A percentile compares a stretch with the other conserved stretches of the same genome.
Conservation (phyloP, 768 basidiomycete genomes). For the Hysterangium stoloniferum region DNA sequence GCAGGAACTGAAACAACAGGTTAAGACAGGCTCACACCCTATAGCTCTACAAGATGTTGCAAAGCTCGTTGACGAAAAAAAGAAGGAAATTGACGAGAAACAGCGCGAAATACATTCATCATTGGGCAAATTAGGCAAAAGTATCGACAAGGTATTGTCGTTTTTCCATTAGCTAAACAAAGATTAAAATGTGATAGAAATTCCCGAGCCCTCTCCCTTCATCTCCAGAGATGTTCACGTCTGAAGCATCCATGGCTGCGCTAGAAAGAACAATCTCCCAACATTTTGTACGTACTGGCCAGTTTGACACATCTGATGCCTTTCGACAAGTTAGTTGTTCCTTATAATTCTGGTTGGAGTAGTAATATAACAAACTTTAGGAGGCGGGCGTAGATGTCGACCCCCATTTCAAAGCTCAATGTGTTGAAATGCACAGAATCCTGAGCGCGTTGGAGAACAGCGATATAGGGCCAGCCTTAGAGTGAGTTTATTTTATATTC, state of each 20-base stretch:
- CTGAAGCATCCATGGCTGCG: conserved; percentile 47
- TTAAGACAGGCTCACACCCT: conserved; percentile 41
- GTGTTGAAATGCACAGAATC: conserved; percentile 66
- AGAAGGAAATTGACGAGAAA: conserved; percentile 80
- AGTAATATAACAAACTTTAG: conserved; percentile 27
- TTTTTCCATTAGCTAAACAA: conserved; percentile 13
- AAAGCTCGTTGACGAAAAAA: conserved; percentile 55
- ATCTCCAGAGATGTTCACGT: conserved; percentile 60
- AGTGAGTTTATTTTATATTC: conserved; percentile 35
- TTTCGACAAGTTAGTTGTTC: conserved; percentile 53
- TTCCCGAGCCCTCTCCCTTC: conserved; percentile 52
- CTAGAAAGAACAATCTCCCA: conserved; percentile 64
- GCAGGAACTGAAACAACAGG: conserved; percentile 43
- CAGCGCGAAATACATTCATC: conserved; percentile 85
- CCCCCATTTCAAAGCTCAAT: conserved; percentile 42
- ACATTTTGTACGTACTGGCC: conserved; percentile 75
- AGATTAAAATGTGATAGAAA: conserved; percentile 33
- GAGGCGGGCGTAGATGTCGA: conserved; percentile 60
- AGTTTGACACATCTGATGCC: conserved; percentile 67
- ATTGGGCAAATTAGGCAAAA: conserved; percentile 72
- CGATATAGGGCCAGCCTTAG: conserved; percentile 71
- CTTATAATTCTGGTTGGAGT: not conserved
- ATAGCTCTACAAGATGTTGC: conserved; percentile 43
- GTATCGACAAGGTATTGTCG: conserved; percentile 73
- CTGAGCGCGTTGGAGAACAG: conserved; percentile 55